Percentiles rank a stretch among this genome's conserved stretches.
These are phyloP conservation scores for Colletotrichum sp. DNA, from an alignment of 2,329 filamentous ascomycete species.

Conservation along the genomic window DNA sequence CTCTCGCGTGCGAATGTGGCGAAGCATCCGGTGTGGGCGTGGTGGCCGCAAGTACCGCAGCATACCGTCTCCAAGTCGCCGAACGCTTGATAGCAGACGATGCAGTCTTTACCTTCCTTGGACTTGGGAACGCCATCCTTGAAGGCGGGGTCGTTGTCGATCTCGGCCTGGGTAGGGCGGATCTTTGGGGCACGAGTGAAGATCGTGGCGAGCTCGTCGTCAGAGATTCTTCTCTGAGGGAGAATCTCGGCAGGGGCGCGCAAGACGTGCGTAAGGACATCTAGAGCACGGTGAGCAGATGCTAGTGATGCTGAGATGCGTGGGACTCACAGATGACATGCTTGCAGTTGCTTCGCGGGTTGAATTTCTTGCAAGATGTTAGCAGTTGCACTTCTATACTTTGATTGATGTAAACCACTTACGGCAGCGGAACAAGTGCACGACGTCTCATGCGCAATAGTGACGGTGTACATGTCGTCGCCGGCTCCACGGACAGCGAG, in stretches of 20 bases:
- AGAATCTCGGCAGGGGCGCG: conserved; percentile 7
- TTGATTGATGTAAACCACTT: not conserved
- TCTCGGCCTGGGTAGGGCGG: not conserved
- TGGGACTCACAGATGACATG: conserved; percentile 17
- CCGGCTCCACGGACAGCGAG: not conserved
- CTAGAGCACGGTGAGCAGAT: not conserved
- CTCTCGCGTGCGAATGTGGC: not conserved
- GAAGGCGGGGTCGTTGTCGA: not conserved
- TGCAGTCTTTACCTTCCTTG: conserved; percentile 1
- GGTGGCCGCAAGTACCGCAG: conserved; percentile 12
- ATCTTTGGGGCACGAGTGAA: not conserved
- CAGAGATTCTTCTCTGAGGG: not conserved
- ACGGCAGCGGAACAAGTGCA: conserved; percentile 11
- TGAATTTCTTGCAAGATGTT: not conserved
- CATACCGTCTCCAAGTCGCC: not conserved
- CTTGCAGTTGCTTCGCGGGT: conserved; percentile 12
- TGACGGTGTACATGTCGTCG: not conserved
- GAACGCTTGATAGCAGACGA: conserved; percentile 11
- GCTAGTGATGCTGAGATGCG: not conserved
- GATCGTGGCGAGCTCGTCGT: not conserved
- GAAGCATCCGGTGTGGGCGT: conserved; percentile 13
- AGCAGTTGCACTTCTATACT: not conserved
- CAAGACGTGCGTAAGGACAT: conserved; percentile 11
- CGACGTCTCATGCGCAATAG: not conserved
- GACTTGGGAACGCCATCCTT: conserved; percentile 10